Evolutionary conservation across 1,284 basidiomycete species (phyloP).

Genomic region (Ganoderma meredithae): DNA sequence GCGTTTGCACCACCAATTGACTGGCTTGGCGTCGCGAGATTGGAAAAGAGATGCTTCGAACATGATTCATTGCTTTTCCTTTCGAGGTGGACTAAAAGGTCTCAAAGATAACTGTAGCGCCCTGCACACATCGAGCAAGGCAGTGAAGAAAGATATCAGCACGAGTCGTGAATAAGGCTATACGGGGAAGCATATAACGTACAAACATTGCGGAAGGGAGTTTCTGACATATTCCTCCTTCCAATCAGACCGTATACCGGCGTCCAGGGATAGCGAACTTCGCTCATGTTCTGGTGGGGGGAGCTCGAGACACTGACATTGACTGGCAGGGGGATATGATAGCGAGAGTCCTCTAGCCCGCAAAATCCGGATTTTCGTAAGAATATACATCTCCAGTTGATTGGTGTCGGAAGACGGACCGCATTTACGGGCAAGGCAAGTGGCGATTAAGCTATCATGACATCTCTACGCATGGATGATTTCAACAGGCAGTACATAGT

Average conservation of each 20-base stretch:
- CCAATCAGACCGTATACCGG: neutral
- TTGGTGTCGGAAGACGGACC: too few relatives aligned
- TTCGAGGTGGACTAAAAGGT: too few relatives aligned
- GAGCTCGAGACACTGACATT: too few relatives aligned
- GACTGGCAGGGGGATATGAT: too few relatives aligned
- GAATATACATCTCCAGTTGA: too few relatives aligned
- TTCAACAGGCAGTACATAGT: too few relatives aligned
- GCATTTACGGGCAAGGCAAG: too few relatives aligned
- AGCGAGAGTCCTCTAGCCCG: too few relatives aligned
- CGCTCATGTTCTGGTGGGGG: neutral
- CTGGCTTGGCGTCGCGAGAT: neutral
- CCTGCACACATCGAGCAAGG: neutral
- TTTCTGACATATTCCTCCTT: neutral
- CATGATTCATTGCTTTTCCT: neutral
- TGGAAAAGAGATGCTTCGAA: neutral
- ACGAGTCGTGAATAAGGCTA: neutral
- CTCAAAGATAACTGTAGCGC: neutral
- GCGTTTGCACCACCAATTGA: neutral
- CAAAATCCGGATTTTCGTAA: too few relatives aligned
- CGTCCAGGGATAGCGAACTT: neutral
- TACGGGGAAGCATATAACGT: neutral
- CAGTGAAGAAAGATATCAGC: neutral
- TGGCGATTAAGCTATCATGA: too few relatives aligned
- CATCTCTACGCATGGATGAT: too few relatives aligned
- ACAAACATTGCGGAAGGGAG: neutral